These are phyloP conservation scores for Colletotrichum cereale DNA, from an alignment of 2,329 filamentous ascomycete genomes.

Conservation along the genomic window DNA sequence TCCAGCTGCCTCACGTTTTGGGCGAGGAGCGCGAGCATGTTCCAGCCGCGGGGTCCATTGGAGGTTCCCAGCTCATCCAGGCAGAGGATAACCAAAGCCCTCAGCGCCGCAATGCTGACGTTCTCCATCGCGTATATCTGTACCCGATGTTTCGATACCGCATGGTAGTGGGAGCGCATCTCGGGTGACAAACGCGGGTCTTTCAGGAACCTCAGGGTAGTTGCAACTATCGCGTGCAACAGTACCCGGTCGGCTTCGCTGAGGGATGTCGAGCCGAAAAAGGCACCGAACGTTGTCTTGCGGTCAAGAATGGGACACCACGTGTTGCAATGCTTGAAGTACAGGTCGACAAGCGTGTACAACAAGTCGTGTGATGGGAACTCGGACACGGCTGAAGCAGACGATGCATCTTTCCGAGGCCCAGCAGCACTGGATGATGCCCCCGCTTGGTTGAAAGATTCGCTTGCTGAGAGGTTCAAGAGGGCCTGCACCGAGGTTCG, in stretches of 20 bases:
- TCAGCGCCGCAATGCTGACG: slow-evolving; percentile 53
- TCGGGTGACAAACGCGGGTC: slow-evolving; percentile 54
- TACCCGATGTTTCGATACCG: slow-evolving; percentile 53
- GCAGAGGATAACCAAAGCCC: slow-evolving; percentile 56
- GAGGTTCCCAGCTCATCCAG: slow-evolving; percentile 58
- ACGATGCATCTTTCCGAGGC: slow-evolving; percentile 45
- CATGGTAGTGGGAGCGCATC: slow-evolving; percentile 54
- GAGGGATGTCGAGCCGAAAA: slow-evolving; percentile 56
- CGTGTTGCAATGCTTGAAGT: slow-evolving; percentile 74
- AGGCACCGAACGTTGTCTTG: slow-evolving; percentile 55
- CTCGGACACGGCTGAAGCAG: slow-evolving; percentile 57
- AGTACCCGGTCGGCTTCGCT: slow-evolving; percentile 55
- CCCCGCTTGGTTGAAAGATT: slow-evolving; percentile 32
- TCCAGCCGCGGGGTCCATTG: slow-evolving; percentile 58
- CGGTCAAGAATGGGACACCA: slow-evolving; percentile 65
- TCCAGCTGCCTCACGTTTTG: slow-evolving; percentile 56
- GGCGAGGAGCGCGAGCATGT: slow-evolving; percentile 53
- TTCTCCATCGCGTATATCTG: slow-evolving; percentile 59
- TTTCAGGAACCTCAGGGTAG: slow-evolving; percentile 57
- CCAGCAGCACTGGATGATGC: slow-evolving; percentile 15
- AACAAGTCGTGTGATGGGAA: slow-evolving; percentile 71
- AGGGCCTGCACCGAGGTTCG: slow-evolving; percentile 42
- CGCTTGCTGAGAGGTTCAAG: slow-evolving; percentile 39
- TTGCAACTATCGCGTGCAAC: slow-evolving; percentile 59
- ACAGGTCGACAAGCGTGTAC: slow-evolving; percentile 70